phyloP scores from a whole-genome alignment of 306 rosid species.

The Biancaea sappan region DNA sequence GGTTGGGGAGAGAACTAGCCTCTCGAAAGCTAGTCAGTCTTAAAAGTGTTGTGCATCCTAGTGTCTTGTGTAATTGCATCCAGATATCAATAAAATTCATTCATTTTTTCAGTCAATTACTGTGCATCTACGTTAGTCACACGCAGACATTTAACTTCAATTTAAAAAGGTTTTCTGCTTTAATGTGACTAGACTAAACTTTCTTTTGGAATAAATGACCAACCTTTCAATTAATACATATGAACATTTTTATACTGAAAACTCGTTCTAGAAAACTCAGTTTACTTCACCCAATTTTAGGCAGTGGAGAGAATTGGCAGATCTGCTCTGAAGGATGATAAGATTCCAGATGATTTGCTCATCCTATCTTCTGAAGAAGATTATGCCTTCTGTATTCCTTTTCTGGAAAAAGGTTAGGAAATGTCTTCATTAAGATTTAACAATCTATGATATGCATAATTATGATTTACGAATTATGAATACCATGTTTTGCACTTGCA shows the following conservation, averaged over 20 bases:
- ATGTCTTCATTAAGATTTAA: slow-evolving; percentile 21
- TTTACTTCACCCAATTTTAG: slow-evolving; percentile 34
- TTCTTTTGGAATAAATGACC: slow-evolving; percentile 8
- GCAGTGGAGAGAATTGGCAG: slow-evolving; percentile 67
- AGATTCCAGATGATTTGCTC: slow-evolving; percentile 70
- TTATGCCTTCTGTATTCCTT: slow-evolving; percentile 63
- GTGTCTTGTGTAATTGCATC: no score
- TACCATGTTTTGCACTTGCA: slow-evolving; percentile 43
- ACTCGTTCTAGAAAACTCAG: background rate
- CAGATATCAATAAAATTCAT: no score
- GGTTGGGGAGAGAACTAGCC: no score
- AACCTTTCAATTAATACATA: slow-evolving; percentile 32
- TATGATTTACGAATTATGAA: no score
- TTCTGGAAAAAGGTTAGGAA: slow-evolving; percentile 75
- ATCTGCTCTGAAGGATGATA: slow-evolving; percentile 54
- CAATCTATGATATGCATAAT: background rate
- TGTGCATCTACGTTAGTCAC: no score
- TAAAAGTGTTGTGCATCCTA: no score
- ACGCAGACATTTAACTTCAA: background rate
- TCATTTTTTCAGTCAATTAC: no score
- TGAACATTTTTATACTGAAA: slow-evolving; percentile 15
- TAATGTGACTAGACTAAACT: slow-evolving; percentile 1
- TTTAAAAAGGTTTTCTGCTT: background rate
- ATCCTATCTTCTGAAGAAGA: slow-evolving; percentile 89
- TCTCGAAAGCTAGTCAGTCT: no score